A percentile compares a stretch with the other conserved stretches of the same genome.
Conservation (phyloP, 2,329 filamentous ascomycete species). For the Magnaporthiopsis rhizophila region DNA sequence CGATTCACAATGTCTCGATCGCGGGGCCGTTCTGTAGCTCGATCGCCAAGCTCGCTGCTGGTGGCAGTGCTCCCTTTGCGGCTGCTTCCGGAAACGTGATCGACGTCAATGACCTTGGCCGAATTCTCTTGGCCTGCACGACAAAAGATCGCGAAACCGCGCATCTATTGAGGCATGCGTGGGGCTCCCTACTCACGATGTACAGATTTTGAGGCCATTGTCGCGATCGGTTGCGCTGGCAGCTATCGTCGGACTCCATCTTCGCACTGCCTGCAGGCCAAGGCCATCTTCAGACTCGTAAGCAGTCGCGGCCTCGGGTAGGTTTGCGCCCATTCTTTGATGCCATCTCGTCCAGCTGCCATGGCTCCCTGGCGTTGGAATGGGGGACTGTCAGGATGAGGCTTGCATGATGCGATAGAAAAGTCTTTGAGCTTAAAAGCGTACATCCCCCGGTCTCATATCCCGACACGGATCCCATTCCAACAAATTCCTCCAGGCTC, state of each 20-base stretch:
- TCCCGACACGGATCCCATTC: not conserved
- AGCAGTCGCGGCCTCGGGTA: not conserved
- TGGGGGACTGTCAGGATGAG: not conserved
- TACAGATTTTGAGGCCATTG: not conserved
- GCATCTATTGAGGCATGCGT: not conserved
- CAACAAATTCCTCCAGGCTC: not conserved
- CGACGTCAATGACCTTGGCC: not conserved
- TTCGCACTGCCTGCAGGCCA: not conserved
- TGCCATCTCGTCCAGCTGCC: not conserved
- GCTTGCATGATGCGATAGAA: not conserved
- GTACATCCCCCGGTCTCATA: not conserved
- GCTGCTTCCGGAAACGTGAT: not conserved
- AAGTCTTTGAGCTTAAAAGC: not conserved
- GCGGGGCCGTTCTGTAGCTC: not conserved
- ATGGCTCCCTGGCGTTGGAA: no score
- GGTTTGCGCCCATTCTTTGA: not conserved
- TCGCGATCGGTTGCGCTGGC: not conserved
- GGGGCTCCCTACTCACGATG: not conserved
- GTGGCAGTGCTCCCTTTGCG: not conserved
- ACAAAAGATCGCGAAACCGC: not conserved
- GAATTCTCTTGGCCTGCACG: not conserved
- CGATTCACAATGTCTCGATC: not conserved
- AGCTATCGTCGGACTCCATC: not conserved
- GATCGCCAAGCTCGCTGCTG: not conserved
- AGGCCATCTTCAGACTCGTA: not conserved